Percentiles rank a stretch among this genome's conserved stretches.
phyloP scores from a whole-genome alignment of 257 asterid species.

The Capsicum baccatum region DNA sequence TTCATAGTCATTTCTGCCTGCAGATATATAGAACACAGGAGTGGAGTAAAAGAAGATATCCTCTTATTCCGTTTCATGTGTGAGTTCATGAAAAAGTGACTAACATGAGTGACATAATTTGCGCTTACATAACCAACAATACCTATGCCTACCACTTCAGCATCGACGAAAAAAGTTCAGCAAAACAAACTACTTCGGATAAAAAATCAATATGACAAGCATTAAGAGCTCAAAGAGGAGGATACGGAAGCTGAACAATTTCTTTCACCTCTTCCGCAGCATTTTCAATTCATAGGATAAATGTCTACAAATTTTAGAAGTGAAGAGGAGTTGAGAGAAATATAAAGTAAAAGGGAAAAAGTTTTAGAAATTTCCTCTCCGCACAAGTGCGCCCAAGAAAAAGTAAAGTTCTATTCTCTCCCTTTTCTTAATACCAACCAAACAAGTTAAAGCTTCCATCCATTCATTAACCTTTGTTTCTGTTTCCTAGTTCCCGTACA shows the following conservation, averaged over 20 bases:
- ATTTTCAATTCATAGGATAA: neutral
- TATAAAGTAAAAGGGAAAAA: neutral
- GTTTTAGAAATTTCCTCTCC: neutral
- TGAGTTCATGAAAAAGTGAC: neutral
- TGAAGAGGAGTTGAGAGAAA: neutral
- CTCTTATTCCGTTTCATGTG: neutral
- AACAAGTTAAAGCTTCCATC: neutral
- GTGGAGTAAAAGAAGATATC: neutral
- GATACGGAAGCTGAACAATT: neutral
- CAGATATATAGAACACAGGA: conserved; percentile 28
- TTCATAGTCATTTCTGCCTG: conserved; percentile 96
- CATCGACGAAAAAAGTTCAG: neutral
- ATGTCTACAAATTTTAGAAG: neutral
- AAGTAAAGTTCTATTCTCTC: neutral
- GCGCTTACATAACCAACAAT: neutral
- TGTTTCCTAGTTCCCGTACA: too few relatives aligned
- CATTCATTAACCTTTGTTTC: neutral
- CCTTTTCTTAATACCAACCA: neutral
- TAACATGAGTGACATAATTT: neutral
- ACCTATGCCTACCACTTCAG: neutral
- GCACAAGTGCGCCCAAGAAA: neutral
- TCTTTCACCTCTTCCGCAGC: neutral
- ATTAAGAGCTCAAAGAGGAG: neutral
- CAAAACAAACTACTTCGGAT: neutral
- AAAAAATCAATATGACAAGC: neutral